Base-by-base conservation (phyloP, 768 basidiomycete species). In the Coprinopsis sp. region DNA sequence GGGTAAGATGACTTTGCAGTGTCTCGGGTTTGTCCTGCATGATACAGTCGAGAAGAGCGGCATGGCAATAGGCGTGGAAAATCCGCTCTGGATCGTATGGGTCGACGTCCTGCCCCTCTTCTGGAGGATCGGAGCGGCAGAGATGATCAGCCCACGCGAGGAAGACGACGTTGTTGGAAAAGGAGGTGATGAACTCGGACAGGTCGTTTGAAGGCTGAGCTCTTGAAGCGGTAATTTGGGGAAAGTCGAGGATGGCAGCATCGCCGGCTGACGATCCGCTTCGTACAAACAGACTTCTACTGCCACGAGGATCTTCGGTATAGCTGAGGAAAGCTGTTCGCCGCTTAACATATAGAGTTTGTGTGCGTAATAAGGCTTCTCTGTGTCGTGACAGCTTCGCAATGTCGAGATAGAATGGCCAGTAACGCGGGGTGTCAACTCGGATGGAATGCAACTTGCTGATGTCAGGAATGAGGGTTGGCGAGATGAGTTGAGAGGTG, bases 351-450 rank as follows among this genome's bases (percentile, higher is more conserved):
- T 81, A 92, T 24, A 99, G 71, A 0, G 90, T 95, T 54, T 92
- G 87, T 48, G 76, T 85, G 27, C 72, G 74, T 31, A 95, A 65
- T 19, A 98, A 74, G 5, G 76, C 73, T 37, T 78, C 76, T 39
- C 79, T 79, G 61, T 95, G 87, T 12, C 73, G 74, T 3, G 80
- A 74, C 44, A 83, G 74, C 33, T 79, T 69, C 31, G 81, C 75
- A 16, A 87, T 78, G 56, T 94, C 87, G 27, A 97, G 77, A 49
- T 84, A 82, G 65, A 94, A 87, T 0, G 93, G 87, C 90, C 91
- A 96, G 63, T 99, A 98, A 4, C 96, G 81, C 13, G 92, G 93
- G 0, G 91, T 96, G 57, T 97, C 93, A 19, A 94, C 84, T 37
- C 86, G 75, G 55, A 99, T 85, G 3, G 88, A 85, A 37, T 82